These are phyloP conservation scores for Miamiensis avidus DNA, from an alignment of 169 alveolate genomes.

Conservation along the genomic window DNA sequence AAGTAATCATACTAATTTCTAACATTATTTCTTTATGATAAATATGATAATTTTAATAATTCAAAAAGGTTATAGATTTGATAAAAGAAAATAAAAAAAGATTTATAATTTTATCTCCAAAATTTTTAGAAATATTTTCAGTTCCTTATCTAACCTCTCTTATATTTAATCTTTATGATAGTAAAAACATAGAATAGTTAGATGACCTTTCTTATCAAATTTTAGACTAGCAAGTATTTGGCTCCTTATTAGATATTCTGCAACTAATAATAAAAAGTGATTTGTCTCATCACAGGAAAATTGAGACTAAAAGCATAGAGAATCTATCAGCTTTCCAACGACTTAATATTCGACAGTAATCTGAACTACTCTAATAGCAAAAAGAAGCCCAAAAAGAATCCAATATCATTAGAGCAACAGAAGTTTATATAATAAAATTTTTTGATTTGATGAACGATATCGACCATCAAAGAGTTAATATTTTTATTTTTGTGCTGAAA, in stretches of 20 bases:
- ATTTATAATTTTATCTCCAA: too few species aligned
- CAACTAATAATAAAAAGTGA: too few species aligned
- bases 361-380: neutral
- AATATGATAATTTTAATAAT: too few species aligned
- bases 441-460: neutral
- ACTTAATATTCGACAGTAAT: neutral
- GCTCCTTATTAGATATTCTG: too few species aligned
- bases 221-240: neutral
- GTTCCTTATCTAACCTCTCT: neutral
- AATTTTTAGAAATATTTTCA: neutral
- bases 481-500: too few species aligned
- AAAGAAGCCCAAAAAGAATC: neutral
- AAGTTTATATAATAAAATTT: too few species aligned
- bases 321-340: neutral
- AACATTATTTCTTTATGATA: too few species aligned
- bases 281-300: neutral
- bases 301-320: neutral
- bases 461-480: neutral
- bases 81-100: neutral
- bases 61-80: neutral
- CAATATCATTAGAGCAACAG: neutral
- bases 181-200: neutral
- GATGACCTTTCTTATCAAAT: neutral
- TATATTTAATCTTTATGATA: neutral
- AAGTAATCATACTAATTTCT: neutral